Conservation (phyloP, 2,329 filamentous ascomycete species). For the Simplicillium sp. region DNA sequence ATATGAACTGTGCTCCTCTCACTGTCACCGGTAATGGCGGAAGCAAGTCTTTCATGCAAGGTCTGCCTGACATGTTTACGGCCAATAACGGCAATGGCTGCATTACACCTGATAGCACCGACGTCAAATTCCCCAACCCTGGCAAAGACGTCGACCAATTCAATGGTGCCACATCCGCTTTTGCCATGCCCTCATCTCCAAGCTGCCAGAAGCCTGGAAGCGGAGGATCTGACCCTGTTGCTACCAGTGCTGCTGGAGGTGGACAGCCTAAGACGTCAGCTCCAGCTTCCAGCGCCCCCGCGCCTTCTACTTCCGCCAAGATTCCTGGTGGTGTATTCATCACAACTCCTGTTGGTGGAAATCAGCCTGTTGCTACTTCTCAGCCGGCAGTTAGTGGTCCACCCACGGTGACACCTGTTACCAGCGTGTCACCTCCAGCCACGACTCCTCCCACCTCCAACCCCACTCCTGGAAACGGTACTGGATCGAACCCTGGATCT, state of each 20-base stretch:
- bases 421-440: neutral
- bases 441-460: conserved; percentile 1
- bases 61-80: conserved; percentile 62
- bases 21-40: conserved; percentile 48
- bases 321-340: conserved; percentile 8
- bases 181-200: conserved; percentile 17
- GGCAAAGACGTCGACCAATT: conserved; percentile 44
- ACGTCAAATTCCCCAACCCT: conserved; percentile 53
- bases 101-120: conserved; percentile 34
- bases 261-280: conserved; percentile 11
- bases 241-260: conserved; percentile 10
- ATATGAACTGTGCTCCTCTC: conserved; percentile 89
- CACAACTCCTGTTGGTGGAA: neutral
- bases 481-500: conserved; percentile 13
- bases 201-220: conserved; percentile 11
- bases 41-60: conserved; percentile 41
- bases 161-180: conserved; percentile 25
- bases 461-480: neutral
- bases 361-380: neutral
- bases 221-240: conserved; percentile 13
- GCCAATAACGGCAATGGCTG: conserved; percentile 55
- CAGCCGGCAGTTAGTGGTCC: neutral
- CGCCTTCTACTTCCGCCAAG: conserved; percentile 2
- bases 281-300: conserved; percentile 10
- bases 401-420: neutral